These are phyloP conservation scores for Nicotiana tabacum DNA, from an alignment of 257 asterid genomes.

Conservation along the genomic window DNA sequence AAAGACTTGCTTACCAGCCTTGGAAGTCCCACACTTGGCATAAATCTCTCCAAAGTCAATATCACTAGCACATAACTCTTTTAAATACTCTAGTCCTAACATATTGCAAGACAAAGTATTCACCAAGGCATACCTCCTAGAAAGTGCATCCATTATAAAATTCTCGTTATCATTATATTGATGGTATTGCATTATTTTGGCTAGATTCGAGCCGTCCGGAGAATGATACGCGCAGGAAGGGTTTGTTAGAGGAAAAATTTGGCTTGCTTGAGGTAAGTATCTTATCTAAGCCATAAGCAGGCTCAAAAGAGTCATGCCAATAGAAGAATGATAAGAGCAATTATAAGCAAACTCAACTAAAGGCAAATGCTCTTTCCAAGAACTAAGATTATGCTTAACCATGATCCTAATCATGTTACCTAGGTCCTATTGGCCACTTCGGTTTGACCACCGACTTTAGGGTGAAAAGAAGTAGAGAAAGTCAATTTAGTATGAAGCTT, in stretches of 20 bases:
- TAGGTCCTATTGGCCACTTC: not conserved
- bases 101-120: not conserved
- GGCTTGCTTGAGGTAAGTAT: too few species aligned
- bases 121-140: not conserved
- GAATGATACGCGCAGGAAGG: too few species aligned
- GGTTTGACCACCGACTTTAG: not conserved
- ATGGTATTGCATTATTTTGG: too few species aligned
- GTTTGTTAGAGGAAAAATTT: too few species aligned
- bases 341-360: not conserved
- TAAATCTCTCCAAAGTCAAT: too few species aligned
- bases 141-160: not conserved
- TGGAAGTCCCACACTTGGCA: too few species aligned
- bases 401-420: not conserved
- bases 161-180: not conserved
- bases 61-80: not conserved
- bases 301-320: not conserved
- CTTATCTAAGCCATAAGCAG: too few species aligned
- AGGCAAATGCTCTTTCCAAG: not conserved
- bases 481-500: not conserved
- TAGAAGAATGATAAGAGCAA: not conserved
- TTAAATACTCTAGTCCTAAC: not conserved
- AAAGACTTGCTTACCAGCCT: too few species aligned
- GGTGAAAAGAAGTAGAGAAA: not conserved
- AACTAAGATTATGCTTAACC: not conserved
- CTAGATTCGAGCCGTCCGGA: too few species aligned